Evolutionary conservation across 1,139 yeast species (phyloP).

Genomic region (Pichia sp.): DNA sequence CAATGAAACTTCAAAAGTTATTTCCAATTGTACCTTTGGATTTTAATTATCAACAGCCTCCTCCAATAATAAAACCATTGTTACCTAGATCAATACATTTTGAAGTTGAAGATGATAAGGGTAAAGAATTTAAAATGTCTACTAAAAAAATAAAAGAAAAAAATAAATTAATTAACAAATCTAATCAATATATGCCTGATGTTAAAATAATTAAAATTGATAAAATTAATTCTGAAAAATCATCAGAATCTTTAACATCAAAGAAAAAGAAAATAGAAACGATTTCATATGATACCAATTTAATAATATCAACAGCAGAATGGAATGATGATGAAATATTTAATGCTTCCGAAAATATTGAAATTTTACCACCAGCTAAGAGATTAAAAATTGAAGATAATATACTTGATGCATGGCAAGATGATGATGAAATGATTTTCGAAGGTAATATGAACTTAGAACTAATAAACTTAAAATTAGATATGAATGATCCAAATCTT

Average conservation of each 20-base stretch:
- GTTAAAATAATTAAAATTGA: slow-evolving; percentile 23
- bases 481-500: slow-evolving; percentile 82
- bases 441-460: slow-evolving; percentile 55
- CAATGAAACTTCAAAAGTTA: slow-evolving; percentile 60
- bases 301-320: slow-evolving; percentile 69
- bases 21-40: slow-evolving; percentile 59
- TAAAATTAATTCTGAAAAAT: slow-evolving; percentile 5
- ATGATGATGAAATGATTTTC: slow-evolving; percentile 65
- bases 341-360: slow-evolving; percentile 32
- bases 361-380: slow-evolving; percentile 20
- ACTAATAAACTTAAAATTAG: slow-evolving; percentile 46
- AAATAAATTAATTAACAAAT: slow-evolving; percentile 7
- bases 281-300: slow-evolving; percentile 45
- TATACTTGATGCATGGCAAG: slow-evolving; percentile 34
- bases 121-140: slow-evolving; percentile 26
- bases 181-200: slow-evolving; percentile 8
- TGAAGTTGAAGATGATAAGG: slow-evolving; percentile 39
- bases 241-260: slow-evolving; percentile 14
- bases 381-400: slow-evolving; percentile 25
- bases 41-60: slow-evolving; percentile 48
- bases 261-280: slow-evolving; percentile 33
- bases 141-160: slow-evolving; percentile 16
- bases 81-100: slow-evolving; percentile 52
- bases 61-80: slow-evolving; percentile 46
- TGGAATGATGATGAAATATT: slow-evolving; percentile 74